Base-by-base conservation (phyloP, 192 early-diverging fungal species). In the Coemansia sp. region DNA sequence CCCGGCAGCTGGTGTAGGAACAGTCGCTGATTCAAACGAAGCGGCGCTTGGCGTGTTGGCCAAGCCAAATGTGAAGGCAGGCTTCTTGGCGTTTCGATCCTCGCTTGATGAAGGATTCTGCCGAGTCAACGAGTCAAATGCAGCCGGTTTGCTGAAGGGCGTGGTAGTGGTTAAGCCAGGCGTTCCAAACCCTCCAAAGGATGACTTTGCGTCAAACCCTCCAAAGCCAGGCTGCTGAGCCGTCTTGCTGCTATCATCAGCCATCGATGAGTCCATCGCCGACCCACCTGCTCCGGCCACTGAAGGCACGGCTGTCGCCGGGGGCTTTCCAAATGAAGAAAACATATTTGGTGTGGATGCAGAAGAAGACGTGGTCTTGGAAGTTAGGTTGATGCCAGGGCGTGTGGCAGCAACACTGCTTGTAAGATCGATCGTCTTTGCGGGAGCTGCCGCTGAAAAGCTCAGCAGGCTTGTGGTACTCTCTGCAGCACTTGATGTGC, bases 31-130 rank as follows among this genome's bases (percentile, higher is more conserved):
- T 52, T 76, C 71, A 23, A 81, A 81, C 5, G 73, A 70, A n/a
- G 78, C 70, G n/a, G 78, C 78, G 40, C 70, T 69, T 21, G 78
- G 78, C 38, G 78, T 81, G 63, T 75, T 75, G 56, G 74, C 56
- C 18, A 60, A 45, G 8, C 74, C 71, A 64, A 76, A 68, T 12
- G 54, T 49, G 37, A 81, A 76, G 42, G 50, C 42, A 8, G 68
- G 72, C 62, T 74, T 74, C 52, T 74, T 74, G 32, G 72, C 59
- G 8, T 44, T 44, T 19, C 53, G 53, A n/a, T 65, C 68, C 6
- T 2, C 40, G 19, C 64, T 61, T n/a, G 52, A 45, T 23, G 57
- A 9, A 26, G 45, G 9, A 38, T 58, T 5, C 18, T 57, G 13
- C 21, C 26, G 60, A 12, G 18, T 21, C 38, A 62, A 18, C 26